These are phyloP conservation scores for Penicillium tannophilum DNA, from an alignment of 495 filamentous ascomycete genomes.

Conservation along the genomic window DNA sequence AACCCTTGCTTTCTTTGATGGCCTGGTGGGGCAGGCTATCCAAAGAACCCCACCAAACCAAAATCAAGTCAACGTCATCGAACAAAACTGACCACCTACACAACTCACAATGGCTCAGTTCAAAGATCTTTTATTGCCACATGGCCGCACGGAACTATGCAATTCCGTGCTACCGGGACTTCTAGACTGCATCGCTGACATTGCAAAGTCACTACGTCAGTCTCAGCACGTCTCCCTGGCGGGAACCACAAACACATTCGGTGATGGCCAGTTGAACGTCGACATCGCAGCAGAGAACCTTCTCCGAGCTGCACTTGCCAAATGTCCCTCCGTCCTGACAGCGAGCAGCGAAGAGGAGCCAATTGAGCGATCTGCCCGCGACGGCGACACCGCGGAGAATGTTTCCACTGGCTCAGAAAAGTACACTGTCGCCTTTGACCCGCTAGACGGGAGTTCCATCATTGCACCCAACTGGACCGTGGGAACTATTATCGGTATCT, in stretches of 20 bases:
- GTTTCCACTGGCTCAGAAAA: conserved; percentile 26
- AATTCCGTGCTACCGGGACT: conserved; percentile 44
- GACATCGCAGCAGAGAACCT: conserved; percentile 50
- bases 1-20: not conserved
- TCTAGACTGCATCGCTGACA: conserved; percentile 34
- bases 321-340: conserved; percentile 42
- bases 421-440: conserved; percentile 59
- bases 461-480: conserved; percentile 57
- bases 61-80: not conserved
- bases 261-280: conserved; percentile 58
- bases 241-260: conserved; percentile 52
- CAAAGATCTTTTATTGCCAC: conserved; percentile 5
- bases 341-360: conserved; percentile 58
- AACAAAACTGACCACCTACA: not conserved
- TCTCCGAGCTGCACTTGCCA: conserved; percentile 42
- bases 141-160: conserved; percentile 17
- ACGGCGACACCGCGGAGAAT: not conserved
- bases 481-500: conserved; percentile 54
- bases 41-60: not conserved
- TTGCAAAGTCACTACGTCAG: conserved; percentile 37
- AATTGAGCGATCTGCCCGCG: conserved; percentile 33
- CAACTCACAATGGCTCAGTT: conserved; percentile 4
- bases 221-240: conserved; percentile 43
- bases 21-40: not conserved
- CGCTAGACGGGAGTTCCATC: conserved; percentile 56